Evolutionary conservation across 768 basidiomycete genomes (phyloP).

Genomic region (Serendipita indica): DNA sequence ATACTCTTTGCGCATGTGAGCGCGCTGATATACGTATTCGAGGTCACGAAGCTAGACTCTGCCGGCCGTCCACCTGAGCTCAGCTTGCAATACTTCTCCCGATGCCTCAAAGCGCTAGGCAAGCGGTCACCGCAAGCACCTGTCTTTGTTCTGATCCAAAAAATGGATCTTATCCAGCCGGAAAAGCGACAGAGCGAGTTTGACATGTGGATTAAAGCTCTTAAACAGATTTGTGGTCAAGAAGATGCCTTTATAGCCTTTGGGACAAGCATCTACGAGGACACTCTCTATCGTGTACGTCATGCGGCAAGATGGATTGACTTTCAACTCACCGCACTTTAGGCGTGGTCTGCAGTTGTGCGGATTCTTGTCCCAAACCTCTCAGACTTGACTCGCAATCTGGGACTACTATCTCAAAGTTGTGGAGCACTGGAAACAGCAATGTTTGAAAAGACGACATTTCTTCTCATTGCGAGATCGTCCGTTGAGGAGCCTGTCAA

Average conservation of each 20-base stretch:
- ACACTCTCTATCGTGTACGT: constrained; percentile 81
- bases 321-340: neutral
- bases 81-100: constrained; percentile 78
- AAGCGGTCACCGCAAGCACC: constrained; percentile 68
- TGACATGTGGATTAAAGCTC: constrained; percentile 56
- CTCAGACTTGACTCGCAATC: constrained; percentile 70
- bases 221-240: constrained; percentile 30
- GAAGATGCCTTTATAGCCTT: constrained; percentile 60
- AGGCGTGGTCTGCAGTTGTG: constrained; percentile 96
- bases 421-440: constrained; percentile 89
- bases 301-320: neutral
- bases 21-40: constrained; percentile 97
- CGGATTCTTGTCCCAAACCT: constrained; percentile 94
- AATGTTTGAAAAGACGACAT: constrained; percentile 92
- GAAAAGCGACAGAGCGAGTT: constrained; percentile 40
- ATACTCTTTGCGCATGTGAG: constrained; percentile 88
- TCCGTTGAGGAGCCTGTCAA: neutral
- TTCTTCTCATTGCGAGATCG: constrained; percentile 89
- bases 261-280: constrained; percentile 93
- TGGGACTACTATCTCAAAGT: constrained; percentile 70
- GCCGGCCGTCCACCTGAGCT: constrained; percentile 49
- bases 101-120: constrained; percentile 71
- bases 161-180: constrained; percentile 86
- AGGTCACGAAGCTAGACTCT: constrained; percentile 42
- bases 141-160: constrained; percentile 86